Percentiles rank a stretch among this genome's conserved stretches.
Conservation (phyloP, 306 rosid genomes). For the Cercis canadensis region DNA sequence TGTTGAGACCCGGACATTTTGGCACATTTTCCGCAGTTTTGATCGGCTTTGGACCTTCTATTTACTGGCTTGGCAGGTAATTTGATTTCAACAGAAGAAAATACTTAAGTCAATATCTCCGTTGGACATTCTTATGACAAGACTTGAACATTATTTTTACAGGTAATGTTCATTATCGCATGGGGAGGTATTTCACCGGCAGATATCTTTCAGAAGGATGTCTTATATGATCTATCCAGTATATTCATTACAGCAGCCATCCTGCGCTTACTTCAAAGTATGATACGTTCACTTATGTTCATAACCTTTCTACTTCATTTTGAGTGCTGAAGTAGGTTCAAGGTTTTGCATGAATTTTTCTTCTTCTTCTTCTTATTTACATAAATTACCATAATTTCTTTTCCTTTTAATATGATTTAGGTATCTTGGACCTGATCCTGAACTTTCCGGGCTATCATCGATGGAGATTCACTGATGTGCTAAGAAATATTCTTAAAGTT, state of each 20-base stretch:
- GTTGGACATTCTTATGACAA: conserved; percentile 30
- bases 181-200: conserved; percentile 60
- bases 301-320: background rate
- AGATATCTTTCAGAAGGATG: conserved; percentile 67
- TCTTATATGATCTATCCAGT: conserved; percentile 73
- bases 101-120: conserved; percentile 23
- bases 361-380: conserved; percentile 22
- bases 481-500: conserved; percentile 82
- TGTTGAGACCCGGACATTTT: conserved; percentile 85
- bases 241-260: conserved; percentile 95
- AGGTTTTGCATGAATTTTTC: background rate
- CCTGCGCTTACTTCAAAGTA: conserved; percentile 93
- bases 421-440: conserved; percentile 76
- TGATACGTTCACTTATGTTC: conserved; percentile 30
- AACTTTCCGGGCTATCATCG: conserved; percentile 91
- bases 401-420: conserved; percentile 52
- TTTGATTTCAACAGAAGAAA: conserved; percentile 38
- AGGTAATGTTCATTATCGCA: conserved; percentile 81
- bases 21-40: conserved; percentile 90
- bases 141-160: conserved; percentile 37
- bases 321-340: background rate
- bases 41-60: conserved; percentile 98
- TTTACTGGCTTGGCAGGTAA: conserved; percentile 85
- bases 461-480: conserved; percentile 78
- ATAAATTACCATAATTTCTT: conserved; percentile 13